Evolutionary conservation across 208 protist genomes (phyloP).

Genomic region (Strigomonas oncopelti): DNA sequence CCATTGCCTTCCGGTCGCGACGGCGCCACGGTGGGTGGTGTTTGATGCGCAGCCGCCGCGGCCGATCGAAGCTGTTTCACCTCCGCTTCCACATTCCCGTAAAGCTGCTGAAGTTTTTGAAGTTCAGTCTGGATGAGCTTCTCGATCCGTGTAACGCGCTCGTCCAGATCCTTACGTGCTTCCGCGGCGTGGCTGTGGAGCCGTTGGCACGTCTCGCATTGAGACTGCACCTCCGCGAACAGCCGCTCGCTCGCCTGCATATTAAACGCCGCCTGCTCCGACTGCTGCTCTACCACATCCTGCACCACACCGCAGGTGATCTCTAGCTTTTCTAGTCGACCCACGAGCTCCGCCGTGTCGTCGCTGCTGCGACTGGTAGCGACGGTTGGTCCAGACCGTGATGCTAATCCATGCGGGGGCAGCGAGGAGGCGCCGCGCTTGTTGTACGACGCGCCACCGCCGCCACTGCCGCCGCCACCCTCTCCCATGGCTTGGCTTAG

Average conservation of each 20-base stretch:
- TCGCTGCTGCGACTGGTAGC: too few species aligned
- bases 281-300: not conserved
- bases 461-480: too few species aligned
- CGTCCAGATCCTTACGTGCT: not conserved
- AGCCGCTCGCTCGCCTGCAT: not conserved
- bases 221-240: not conserved
- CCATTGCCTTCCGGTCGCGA: not conserved
- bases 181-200: not conserved
- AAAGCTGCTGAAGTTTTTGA: not conserved
- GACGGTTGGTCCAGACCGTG: too few species aligned
- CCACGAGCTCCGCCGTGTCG: not conserved
- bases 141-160: not conserved
- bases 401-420: too few species aligned
- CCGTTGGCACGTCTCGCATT: not conserved
- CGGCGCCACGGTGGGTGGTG: not conserved
- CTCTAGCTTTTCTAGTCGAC: not conserved
- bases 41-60: not conserved
- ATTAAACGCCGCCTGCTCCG: not conserved
- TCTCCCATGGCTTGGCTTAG: not conserved
- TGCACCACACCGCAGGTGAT: not conserved
- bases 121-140: not conserved
- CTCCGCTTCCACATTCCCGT: not conserved
- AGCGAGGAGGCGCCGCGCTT: too few species aligned
- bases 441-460: too few species aligned
- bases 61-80: not conserved